Base-by-base conservation (phyloP, 2,329 filamentous ascomycete species). In the Aspergillus candidus region DNA sequence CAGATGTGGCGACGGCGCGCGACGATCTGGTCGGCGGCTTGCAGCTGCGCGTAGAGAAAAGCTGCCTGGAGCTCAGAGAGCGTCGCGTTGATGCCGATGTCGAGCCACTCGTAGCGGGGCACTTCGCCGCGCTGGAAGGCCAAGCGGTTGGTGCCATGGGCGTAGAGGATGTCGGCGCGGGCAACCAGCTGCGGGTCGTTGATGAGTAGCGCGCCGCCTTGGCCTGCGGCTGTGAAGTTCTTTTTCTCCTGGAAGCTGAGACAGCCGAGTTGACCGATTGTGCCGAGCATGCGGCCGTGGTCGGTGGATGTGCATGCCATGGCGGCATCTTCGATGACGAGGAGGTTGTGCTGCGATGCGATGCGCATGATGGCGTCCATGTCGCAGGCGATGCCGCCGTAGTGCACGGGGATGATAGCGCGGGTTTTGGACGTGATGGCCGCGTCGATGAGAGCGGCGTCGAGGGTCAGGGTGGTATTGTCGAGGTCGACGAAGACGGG, bases 201-300 rank as follows among this genome's bases (percentile, higher is more conserved):
- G 12, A 54, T 10, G 10, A 52, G 39, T 8, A 52, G 17, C 1
- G 51, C 49, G 7, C 49, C 49, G 3, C 51, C 49, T 27, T 47
- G 46, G 1, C 51, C 51, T 2, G 43, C 47, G 2, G 47, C 43
- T 2, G 50, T 54, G 22, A 53, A 38, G 34, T 49, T 46, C 29
- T 51, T 52, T 15, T 44, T 49, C 29, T 47, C 52, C 18, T 54
- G 48, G 38, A 54, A 53, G 15, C 46, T 49, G 29, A 54, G 43
- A 15, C 48, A 54, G 5, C 52, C 50, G 2, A 54, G 32, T 11
- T 47, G 35, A 1, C 48, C 52, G 18, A 54, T 54, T 11, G 42
- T 49, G 8, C 52, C 52, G 2, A 53, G 40, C 10, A 41, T 38
- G 4, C 44, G 44, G 11, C 42, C 44, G 11, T 46, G 18, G 30